Evolutionary conservation across 2,329 filamentous ascomycete genomes (phyloP).

Genomic region (Aureobasidium sp.): DNA sequence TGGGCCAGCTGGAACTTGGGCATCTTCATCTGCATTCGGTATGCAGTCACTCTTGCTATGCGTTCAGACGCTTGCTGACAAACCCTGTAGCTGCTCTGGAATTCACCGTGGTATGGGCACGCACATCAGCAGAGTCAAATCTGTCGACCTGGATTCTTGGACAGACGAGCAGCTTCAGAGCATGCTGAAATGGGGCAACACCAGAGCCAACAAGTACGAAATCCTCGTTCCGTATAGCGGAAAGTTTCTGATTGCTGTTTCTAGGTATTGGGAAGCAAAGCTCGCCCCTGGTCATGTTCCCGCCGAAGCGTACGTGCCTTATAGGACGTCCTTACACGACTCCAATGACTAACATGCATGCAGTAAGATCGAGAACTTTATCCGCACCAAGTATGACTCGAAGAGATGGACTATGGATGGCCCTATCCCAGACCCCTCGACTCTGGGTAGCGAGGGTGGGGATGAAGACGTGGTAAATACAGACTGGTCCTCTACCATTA

Average conservation of each 20-base stretch:
- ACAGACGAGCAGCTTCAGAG: conserved; percentile 96
- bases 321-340: background rate
- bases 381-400: conserved; percentile 96
- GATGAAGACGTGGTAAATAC: conserved; percentile 55
- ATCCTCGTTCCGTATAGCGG: background rate
- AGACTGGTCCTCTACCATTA: background rate
- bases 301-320: conserved; percentile 62
- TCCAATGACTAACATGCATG: background rate
- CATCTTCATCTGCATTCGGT: conserved; percentile 91
- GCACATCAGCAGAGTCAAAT: conserved; percentile 96
- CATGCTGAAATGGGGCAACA: conserved; percentile 91
- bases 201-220: conserved; percentile 80
- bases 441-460: conserved; percentile 71
- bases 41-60: conserved; percentile 9
- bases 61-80: background rate
- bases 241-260: background rate
- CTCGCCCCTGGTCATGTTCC: conserved; percentile 84
- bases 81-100: conserved; percentile 64
- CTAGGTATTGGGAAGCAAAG: conserved; percentile 86
- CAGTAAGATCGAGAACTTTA: conserved; percentile 98
- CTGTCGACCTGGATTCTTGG: conserved; percentile 95
- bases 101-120: conserved; percentile 99
- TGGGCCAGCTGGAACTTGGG: conserved; percentile 99
- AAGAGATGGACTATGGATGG: conserved; percentile 99
- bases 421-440: conserved; percentile 83